Conservation (phyloP, 495 filamentous ascomycete genomes). For the Lepidopterella palustris region DNA sequence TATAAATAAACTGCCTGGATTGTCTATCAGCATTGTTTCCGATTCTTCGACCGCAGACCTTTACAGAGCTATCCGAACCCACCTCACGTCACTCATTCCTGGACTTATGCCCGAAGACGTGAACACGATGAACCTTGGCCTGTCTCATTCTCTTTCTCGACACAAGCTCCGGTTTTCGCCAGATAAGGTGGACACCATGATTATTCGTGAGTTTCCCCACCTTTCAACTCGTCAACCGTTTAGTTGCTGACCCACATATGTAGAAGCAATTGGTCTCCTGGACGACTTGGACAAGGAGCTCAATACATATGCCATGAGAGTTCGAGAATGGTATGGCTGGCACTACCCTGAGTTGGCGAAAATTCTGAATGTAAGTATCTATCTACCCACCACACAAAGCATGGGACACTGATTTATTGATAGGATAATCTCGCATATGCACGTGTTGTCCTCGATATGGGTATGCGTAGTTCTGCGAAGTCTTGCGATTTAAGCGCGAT, state of each 20-base stretch:
- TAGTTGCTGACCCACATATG: too few relatives aligned
- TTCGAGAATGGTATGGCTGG: constrained; percentile 99
- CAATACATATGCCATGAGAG: constrained; percentile 97
- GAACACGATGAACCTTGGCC: constrained; percentile 86
- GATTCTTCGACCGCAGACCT: constrained; percentile 82
- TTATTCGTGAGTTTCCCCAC: too few relatives aligned
- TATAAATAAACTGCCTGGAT: constrained; percentile 84
- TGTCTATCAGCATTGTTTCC: constrained; percentile 77
- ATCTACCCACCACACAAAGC: too few relatives aligned
- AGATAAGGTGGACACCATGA: constrained; percentile 99
- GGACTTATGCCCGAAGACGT: constrained; percentile 78
- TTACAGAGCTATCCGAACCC: constrained; percentile 86
- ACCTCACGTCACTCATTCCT: constrained; percentile 85
- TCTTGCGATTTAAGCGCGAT: constrained; percentile 80
- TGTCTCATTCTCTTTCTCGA: constrained; percentile 94
- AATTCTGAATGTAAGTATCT: constrained; percentile 92
- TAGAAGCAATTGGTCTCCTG: constrained; percentile 48
- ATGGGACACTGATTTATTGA: too few relatives aligned
- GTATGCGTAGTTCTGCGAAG: constrained; percentile 71
- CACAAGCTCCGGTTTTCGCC: constrained; percentile 98
- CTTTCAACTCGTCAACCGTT: too few relatives aligned
- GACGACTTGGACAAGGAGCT: constrained; percentile 98
- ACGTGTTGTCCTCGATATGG: constrained; percentile 76
- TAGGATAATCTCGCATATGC: constrained; percentile 97
- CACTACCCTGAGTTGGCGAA: constrained; percentile 97